Evolutionary conservation across 345 rosid genomes (phyloP).

Genomic region (Raphanus sativus): DNA sequence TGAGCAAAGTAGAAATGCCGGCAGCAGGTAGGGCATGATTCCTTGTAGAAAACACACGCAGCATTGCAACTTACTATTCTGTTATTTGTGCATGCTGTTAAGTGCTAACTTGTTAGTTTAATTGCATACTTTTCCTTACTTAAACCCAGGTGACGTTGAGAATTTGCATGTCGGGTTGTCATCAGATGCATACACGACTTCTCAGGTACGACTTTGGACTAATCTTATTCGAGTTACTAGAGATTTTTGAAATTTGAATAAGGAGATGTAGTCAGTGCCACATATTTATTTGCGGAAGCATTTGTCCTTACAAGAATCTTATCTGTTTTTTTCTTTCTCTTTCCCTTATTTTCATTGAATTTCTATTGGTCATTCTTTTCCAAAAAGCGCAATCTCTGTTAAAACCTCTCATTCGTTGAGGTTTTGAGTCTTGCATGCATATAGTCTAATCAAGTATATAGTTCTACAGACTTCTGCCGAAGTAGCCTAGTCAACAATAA

Average conservation of each 20-base stretch:
- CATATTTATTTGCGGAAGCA: conserved; percentile 3
- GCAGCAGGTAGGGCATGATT: conserved; percentile 48
- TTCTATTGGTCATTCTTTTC: not conserved
- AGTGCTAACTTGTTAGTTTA: not conserved
- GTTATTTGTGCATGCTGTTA: not conserved
- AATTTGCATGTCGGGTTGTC: conserved; percentile 56
- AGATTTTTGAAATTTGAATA: not conserved
- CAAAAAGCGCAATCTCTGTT: not conserved
- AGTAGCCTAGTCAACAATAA: not conserved
- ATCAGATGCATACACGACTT: conserved; percentile 45
- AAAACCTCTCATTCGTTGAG: not conserved
- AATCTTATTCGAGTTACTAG: not conserved
- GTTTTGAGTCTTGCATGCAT: conserved; percentile 7
- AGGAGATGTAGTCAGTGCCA: conserved; percentile 1
- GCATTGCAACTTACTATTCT: not conserved
- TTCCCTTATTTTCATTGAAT: not conserved
- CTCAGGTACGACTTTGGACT: conserved; percentile 51
- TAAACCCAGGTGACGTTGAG: conserved; percentile 51
- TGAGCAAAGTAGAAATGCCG: conserved; percentile 58
- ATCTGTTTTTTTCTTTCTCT: not conserved
- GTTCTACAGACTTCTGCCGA: not conserved
- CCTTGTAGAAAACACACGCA: not conserved
- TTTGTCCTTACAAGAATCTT: not conserved
- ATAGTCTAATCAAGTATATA: not conserved
- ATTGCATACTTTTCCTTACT: not conserved